These are phyloP conservation scores for Sanghuangporus sanghuang DNA, from an alignment of 1,284 basidiomycete genomes.

Conservation along the genomic window DNA sequence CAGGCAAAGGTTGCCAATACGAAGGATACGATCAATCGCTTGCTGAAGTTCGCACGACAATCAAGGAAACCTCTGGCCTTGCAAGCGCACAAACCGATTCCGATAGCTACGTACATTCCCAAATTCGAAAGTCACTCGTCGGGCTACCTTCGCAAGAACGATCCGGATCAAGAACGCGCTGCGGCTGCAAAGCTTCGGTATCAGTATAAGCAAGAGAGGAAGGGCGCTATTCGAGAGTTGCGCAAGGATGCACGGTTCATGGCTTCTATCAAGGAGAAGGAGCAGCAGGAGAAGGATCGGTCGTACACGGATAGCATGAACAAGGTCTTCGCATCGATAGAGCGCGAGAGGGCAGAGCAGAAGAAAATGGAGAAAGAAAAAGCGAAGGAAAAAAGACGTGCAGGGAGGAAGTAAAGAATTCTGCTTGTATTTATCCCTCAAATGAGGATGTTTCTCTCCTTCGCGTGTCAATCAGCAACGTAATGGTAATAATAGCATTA, in stretches of 20 bases:
- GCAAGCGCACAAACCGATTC: conserved; percentile 95
- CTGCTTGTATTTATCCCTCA: not conserved
- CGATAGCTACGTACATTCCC: conserved; percentile 89
- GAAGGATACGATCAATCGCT: conserved; percentile 45
- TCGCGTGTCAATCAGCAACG: not conserved
- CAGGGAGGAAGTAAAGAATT: conserved; percentile 54
- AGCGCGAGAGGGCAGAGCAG: conserved; percentile 91
- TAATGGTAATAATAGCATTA: not conserved
- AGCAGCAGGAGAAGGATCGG: conserved; percentile 79
- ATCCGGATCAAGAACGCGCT: conserved; percentile 91
- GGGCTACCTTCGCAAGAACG: conserved; percentile 76
- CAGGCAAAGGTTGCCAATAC: conserved; percentile 42
- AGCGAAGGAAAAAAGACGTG: conserved; percentile 66
- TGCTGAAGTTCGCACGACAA: conserved; percentile 71
- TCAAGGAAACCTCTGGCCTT: conserved; percentile 77
- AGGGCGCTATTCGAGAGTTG: conserved; percentile 95
- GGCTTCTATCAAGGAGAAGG: conserved; percentile 81
- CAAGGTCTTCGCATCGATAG: conserved; percentile 76
- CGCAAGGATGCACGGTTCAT: conserved; percentile 95
- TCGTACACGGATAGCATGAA: conserved; percentile 79
- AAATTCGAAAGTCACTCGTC: conserved; percentile 89
- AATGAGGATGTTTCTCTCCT: not conserved
- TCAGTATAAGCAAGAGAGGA: conserved; percentile 93
- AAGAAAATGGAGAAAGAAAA: conserved; percentile 88
- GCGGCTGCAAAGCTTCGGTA: conserved; percentile 82